phyloP scores from a whole-genome alignment of 805 yeast species.

The Metschnikowia borealis region DNA sequence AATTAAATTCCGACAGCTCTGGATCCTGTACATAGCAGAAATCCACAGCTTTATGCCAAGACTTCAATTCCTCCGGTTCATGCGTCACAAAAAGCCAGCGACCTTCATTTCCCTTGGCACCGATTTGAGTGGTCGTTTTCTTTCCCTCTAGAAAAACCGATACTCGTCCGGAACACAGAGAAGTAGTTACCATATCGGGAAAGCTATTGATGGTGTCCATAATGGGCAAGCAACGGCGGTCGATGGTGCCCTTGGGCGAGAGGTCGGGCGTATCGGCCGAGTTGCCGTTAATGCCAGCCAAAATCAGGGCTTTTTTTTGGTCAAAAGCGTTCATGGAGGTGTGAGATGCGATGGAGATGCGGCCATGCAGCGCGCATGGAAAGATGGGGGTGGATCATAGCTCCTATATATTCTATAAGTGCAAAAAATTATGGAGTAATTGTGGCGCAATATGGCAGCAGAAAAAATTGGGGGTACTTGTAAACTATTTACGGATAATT shows the following conservation, averaged over 20 bases:
- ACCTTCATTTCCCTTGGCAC: slow-evolving; percentile 86
- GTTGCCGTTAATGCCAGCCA: slow-evolving; percentile 48
- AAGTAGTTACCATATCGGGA: slow-evolving; percentile 73
- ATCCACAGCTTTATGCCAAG: slow-evolving; percentile 44
- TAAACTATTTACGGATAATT: too few relatives aligned
- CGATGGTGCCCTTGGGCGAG: slow-evolving; percentile 91
- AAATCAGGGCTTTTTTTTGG: slow-evolving; percentile 57
- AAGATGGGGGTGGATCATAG: background rate
- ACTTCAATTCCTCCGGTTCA: slow-evolving; percentile 42
- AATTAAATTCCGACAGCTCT: slow-evolving; percentile 5
- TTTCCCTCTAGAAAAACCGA: slow-evolving; percentile 77
- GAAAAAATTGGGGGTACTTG: too few relatives aligned
- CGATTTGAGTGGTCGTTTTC: slow-evolving; percentile 48
- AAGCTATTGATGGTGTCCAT: slow-evolving; percentile 63
- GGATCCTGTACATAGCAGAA: slow-evolving; percentile 12
- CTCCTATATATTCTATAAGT: too few relatives aligned
- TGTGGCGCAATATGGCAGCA: too few relatives aligned
- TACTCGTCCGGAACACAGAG: slow-evolving; percentile 84
- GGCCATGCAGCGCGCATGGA: background rate
- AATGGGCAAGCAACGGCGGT: slow-evolving; percentile 66
- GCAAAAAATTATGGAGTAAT: too few relatives aligned
- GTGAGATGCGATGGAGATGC: slow-evolving; percentile 2
- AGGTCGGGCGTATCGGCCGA: slow-evolving; percentile 48
- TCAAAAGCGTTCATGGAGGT: slow-evolving; percentile 49
- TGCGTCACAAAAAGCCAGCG: slow-evolving; percentile 81